These are phyloP conservation scores for Trichoderma polysporum DNA, from an alignment of 2,329 filamentous ascomycete genomes.

Conservation along the genomic window DNA sequence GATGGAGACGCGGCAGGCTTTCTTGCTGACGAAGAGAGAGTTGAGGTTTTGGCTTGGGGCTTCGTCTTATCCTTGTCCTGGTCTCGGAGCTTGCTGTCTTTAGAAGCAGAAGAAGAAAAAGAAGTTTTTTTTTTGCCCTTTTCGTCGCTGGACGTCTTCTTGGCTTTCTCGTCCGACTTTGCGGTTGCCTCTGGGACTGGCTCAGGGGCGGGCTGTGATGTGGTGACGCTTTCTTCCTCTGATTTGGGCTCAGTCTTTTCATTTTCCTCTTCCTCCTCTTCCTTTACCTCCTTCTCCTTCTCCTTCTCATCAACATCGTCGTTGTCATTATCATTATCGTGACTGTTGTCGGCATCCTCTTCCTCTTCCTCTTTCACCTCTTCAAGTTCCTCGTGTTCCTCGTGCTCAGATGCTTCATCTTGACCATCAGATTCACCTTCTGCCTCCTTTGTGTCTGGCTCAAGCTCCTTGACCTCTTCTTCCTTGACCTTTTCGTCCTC, in stretches of 20 bases:
- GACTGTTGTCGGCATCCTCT: constrained; percentile 27
- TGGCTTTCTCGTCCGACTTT: constrained; percentile 2
- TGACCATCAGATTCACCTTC: constrained; percentile 17
- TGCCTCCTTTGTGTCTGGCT: constrained; percentile 26
- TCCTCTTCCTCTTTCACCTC: constrained; percentile 32
- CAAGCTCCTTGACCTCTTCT: constrained; percentile 24
- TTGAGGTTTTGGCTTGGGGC: neutral
- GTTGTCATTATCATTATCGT: constrained; percentile 29
- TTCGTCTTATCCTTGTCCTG: constrained; percentile 24
- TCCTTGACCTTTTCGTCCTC: neutral
- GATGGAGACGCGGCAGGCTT: constrained; percentile 6
- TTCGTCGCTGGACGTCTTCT: constrained; percentile 13
- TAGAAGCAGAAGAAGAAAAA: constrained; percentile 19
- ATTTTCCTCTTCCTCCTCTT: constrained; percentile 27
- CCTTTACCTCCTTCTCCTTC: constrained; percentile 19
- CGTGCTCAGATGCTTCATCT: constrained; percentile 21
- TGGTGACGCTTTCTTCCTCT: neutral
- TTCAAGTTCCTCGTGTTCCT: constrained; percentile 27
- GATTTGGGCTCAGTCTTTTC: constrained; percentile 18
- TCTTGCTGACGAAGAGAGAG: neutral
- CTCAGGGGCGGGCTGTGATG: constrained; percentile 8
- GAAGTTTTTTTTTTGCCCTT: constrained; percentile 19
- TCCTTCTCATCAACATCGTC: constrained; percentile 28
- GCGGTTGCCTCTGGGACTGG: neutral
- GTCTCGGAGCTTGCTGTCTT: constrained; percentile 23